A percentile compares a stretch with the other conserved stretches of the same genome.
These are phyloP conservation scores for Sistotremastrum suecicum DNA, from an alignment of 768 basidiomycete species.

Conservation along the genomic window DNA sequence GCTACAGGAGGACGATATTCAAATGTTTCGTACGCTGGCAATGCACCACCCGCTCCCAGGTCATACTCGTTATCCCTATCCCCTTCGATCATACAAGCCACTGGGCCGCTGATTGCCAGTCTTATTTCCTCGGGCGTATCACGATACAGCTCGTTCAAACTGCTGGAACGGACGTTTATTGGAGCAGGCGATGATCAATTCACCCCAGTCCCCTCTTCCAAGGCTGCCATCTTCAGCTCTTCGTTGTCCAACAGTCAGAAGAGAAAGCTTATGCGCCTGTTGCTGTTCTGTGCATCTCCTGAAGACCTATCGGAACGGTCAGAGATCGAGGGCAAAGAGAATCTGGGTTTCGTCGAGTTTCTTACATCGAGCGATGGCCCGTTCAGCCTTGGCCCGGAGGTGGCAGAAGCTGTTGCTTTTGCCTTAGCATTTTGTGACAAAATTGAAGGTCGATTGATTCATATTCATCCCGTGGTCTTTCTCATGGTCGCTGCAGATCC, in stretches of 20 bases:
- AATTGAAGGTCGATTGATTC: slow-evolving; percentile 33
- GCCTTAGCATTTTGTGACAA: slow-evolving; percentile 62
- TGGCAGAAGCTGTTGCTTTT: slow-evolving; percentile 52
- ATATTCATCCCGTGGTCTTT: not conserved
- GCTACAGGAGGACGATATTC: slow-evolving; percentile 16
- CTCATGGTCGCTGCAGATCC: slow-evolving; percentile 32
- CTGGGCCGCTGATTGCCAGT: slow-evolving; percentile 65
- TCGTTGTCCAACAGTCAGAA: slow-evolving; percentile 70
- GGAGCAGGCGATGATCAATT: slow-evolving; percentile 29
- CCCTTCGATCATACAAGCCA: slow-evolving; percentile 67
- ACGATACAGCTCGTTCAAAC: slow-evolving; percentile 80
- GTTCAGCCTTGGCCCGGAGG: slow-evolving; percentile 48
- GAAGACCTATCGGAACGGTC: slow-evolving; percentile 38
- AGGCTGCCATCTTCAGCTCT: slow-evolving; percentile 88
- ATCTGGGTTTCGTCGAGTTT: slow-evolving; percentile 46
- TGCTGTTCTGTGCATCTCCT: slow-evolving; percentile 67
- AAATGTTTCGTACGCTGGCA: slow-evolving; percentile 28
- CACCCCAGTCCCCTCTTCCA: slow-evolving; percentile 71
- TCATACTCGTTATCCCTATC: slow-evolving; percentile 79
- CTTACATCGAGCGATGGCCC: slow-evolving; percentile 27
- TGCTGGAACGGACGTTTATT: slow-evolving; percentile 58
- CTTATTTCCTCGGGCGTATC: slow-evolving; percentile 75
- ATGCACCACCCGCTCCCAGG: slow-evolving; percentile 40
- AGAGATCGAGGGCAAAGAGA: slow-evolving; percentile 34
- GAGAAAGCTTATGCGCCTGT: slow-evolving; percentile 81